phyloP scores from a whole-genome alignment of 108 stramenopile genomes.

The Stephanodiscus triporus region DNA sequence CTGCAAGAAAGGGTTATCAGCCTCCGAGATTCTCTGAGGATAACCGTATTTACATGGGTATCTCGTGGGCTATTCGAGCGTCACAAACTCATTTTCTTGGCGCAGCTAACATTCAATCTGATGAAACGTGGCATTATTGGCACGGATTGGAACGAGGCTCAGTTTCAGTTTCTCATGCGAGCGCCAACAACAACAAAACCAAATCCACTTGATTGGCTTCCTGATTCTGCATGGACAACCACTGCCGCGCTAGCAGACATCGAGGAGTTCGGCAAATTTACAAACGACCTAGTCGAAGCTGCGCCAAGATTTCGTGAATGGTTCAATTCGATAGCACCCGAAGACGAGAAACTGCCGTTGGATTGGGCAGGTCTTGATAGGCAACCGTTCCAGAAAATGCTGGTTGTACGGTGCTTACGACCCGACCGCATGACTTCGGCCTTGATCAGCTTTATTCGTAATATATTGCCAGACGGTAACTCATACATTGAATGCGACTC shows the following conservation, averaged over 20 bases:
- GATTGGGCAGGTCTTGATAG: constrained; percentile 91
- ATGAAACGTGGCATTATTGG: constrained; percentile 88
- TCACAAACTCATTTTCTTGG: constrained; percentile 91
- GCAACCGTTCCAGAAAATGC: constrained; percentile 89
- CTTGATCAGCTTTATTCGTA: constrained; percentile 76
- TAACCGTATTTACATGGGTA: constrained; percentile 91
- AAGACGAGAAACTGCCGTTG: constrained; percentile 89
- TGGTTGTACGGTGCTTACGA: constrained; percentile 87
- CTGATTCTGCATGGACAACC: constrained; percentile 74
- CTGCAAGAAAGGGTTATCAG: constrained; percentile 67
- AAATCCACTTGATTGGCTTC: constrained; percentile 82
- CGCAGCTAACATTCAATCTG: constrained; percentile 88
- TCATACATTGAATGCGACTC: constrained; percentile 89
- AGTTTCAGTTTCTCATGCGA: constrained; percentile 87
- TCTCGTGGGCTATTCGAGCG: constrained; percentile 89
- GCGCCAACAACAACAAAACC: constrained; percentile 65
- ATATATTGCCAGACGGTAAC: constrained; percentile 71
- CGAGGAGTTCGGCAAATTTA: constrained; percentile 85
- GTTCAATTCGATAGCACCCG: constrained; percentile 87
- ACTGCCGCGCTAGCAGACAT: constrained; percentile 72
- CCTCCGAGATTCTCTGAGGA: constrained; percentile 79
- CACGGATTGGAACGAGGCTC: constrained; percentile 67
- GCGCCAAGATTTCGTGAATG: constrained; percentile 90
- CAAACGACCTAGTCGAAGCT: constrained; percentile 85
- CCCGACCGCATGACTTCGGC: constrained; percentile 87